These are phyloP conservation scores for Penstemon newberryi DNA, from an alignment of 257 asterid species.

Conservation along the genomic window DNA sequence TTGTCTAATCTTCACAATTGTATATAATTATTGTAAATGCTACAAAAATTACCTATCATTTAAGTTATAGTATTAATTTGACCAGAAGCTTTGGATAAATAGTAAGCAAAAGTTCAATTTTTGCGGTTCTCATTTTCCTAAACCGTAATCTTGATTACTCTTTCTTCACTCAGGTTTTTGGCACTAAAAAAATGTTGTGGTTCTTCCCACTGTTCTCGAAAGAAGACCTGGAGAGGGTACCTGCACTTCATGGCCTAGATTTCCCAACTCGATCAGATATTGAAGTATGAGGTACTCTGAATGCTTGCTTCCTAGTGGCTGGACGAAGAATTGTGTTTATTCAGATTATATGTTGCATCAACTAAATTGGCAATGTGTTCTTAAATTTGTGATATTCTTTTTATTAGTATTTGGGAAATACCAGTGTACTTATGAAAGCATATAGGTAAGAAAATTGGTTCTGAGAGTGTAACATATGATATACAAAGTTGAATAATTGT, in stretches of 20 bases:
- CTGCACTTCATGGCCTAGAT: slow-evolving; percentile 69
- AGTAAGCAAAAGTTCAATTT: not conserved
- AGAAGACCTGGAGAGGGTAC: slow-evolving; percentile 66
- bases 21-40: too few species aligned
- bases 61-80: too few species aligned
- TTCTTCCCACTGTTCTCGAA: slow-evolving; percentile 64
- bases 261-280: slow-evolving; percentile 57
- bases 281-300: slow-evolving; percentile 40
- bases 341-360: slow-evolving; percentile 16
- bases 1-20: too few species aligned
- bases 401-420: not conserved
- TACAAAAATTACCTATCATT: too few species aligned
- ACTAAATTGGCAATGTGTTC: not conserved
- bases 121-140: slow-evolving; percentile 15
- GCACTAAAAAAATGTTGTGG: slow-evolving; percentile 64
- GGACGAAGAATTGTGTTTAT: slow-evolving; percentile 3
- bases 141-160: not conserved
- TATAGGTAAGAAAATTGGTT: not conserved
- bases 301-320: not conserved
- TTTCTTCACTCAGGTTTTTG: slow-evolving; percentile 57
- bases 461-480: not conserved
- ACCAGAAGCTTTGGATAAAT: not conserved
- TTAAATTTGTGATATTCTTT: not conserved
- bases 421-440: not conserved
- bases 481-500: not conserved